Evolutionary conservation across 1,284 basidiomycete species (phyloP), one percentile per base, ranked within the genome.

Genomic region (Cutaneotrichosporon sp.): DNA sequence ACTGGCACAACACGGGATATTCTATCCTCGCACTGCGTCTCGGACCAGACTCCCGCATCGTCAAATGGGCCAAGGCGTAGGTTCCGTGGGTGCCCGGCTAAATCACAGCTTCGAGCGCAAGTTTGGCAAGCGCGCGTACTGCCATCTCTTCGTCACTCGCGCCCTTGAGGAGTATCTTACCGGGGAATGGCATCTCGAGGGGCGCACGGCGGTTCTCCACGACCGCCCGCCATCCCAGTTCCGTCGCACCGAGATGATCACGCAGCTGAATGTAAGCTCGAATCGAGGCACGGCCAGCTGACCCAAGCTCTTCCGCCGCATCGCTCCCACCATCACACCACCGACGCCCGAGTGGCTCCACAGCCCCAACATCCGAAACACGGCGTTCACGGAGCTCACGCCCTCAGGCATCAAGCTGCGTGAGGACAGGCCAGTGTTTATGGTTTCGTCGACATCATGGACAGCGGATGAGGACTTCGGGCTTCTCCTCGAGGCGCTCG

Each of bases 1-100:
- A 99, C 81, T 99, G 97, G 97, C 97, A 99, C 78, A 99, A 99
- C 77, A 86, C 96, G 10, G 95, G 94, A 8, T 96, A 93, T 76
- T 97, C 89, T 63, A 94, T 99, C 58, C 85, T 99, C 38, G 90
- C 90, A 0, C 81, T 99, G 65, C 89, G 88, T 68, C 81, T 96
- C 9, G 91, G 92, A 0, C 65, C 82, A 0, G 76, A 80, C 0
- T 90, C 92, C 72, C 78, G 83, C 0, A 84, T 96, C 63, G 92
- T 97, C 32, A 84, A 79, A 61, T 73, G 96, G 14, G 89, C 91
- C 0, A 87, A 86, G 80, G 85, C 84, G 92, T 94, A 56, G 63
- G 82, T 72, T 4, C 21, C 7, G 26, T 9, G 42, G 22, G 49
- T 32, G 32, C 10, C 42, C 31, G 60, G 57, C 61, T 42, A 32